Evolutionary conservation across 2,329 filamentous ascomycete genomes (phyloP), one percentile per base, ranked within the genome.

Genomic region (Fusarium sp.): DNA sequence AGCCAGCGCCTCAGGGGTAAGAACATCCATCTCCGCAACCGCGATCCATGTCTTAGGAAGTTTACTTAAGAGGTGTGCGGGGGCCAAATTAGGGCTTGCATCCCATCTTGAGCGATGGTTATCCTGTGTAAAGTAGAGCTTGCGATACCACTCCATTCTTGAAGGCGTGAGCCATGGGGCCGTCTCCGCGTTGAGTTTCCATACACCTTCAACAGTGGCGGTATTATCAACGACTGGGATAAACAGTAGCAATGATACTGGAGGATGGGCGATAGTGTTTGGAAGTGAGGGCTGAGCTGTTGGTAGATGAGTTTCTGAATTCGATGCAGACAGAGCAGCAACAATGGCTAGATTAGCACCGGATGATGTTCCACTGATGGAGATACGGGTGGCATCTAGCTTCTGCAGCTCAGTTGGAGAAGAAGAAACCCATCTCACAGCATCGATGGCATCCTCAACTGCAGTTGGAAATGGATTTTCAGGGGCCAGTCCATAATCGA

Each of bases 111-210:
- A 51, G 32, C 67, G 72, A 15, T 76, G 63, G 3, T 65, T 62
- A 9, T 68, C 52, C n/a, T 64, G 63, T 2, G 74, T 47, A 20
- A 80, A 69, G 43, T 79, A 80, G 51, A 78, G 73, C 26, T 70
- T 59, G n/a, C 78, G 76, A 51, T 80, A 80, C 75, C 76, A 78
- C n/a, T 68, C 65, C 75, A 80, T 76, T 10, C 78, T 72, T 5
- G 62, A 47, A 6, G 76, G 72, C 2, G 75, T 79, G 24, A 77
- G 74, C 74, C 75, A 80, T 17, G 76, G 76, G 17, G 74, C 75
- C 32, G 70, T 72, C 43, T 74, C 72, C 24, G 71, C 72, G 47
- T 70, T 74, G 15, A 61, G 55, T 20, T 66, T 74, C 72, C 72
- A 74, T n/a, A 67, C 57, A 6, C 60, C 57, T 24, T 71, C 48